Evolutionary conservation across 495 filamentous ascomycete genomes (phyloP), one percentile per base, ranked within the genome.

Genomic region (Podospora pseudocomata): DNA sequence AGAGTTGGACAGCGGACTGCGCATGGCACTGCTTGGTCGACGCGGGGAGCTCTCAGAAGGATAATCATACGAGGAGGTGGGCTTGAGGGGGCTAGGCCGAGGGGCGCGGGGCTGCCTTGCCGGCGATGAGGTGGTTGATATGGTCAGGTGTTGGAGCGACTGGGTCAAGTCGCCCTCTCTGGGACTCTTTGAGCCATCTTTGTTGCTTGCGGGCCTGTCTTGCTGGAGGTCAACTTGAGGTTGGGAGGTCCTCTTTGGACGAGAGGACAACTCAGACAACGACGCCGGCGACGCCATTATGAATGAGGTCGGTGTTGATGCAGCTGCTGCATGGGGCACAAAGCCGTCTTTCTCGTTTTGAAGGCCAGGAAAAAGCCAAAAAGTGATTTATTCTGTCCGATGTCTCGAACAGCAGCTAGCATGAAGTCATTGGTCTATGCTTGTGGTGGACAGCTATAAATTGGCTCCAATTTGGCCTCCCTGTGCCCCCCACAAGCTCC

Each of bases 1-100:
- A 67, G 78, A 78, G 76, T 77, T 85, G 83, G 70, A 84, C 76
- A 74, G 77, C 75, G 79, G 86, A 80, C 77, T 83, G 74, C 74
- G 86, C 75, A 72, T 80, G 13, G 80, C 72, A 60, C 76, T 74
- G 66, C 75, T 72, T 19, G 76, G 72, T 67, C 76, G 78, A 9
- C 30, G 27, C 30, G 61, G 61, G 28, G 61, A 72, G 67, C 66
- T 72, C 18, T 81, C 78, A 2, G 76, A 73, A 32, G 19, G 27
- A 32, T 69, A 71, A 56, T 65, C 67, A 7, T 32, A 32, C 23
- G 23, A 2, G 59, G 73, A 44, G 27, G 76, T 32, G 11, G 73
- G 72, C 30, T 73, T 72, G 44, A 75, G 67, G 19, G 72, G 74
- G 28, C 67, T 72, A 2, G 75, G 66, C 49, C 72, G 71, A 15